Evolutionary conservation across 768 basidiomycete genomes (phyloP), one percentile per base, ranked within the genome.

Genomic region (Neoboletus subvelutipes): DNA sequence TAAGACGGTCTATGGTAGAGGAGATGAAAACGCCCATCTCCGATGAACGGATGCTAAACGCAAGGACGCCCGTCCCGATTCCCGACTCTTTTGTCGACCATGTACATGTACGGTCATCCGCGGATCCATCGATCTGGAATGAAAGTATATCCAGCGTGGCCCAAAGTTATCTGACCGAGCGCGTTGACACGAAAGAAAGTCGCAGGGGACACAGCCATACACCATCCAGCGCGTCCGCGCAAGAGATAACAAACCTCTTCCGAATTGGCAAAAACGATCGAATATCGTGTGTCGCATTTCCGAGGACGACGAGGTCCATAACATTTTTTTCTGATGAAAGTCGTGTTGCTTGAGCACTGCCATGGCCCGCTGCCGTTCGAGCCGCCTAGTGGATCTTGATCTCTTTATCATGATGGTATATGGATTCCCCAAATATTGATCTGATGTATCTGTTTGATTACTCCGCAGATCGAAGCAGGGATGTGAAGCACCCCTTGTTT

Each of bases 391-490:
- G 29, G 46, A 58, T 57, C 60, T 31, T n/a, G 56, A 59, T 64
- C 49, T 6, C 40, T 15, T 50, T 22, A 17, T 39, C 51, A 34
- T 9, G 4, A 31, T 36, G 45, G 22, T 51, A 39, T 49, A 46
- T 36, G 37, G 45, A 52, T 53, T 52, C 57, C 54, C 58, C 56
- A 28, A 28, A 28, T 28, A 29, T 67, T 64, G 58, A 62, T 64
- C 36, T 58, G 55, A 65, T 62, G 34, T 45, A 28, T 45, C 61
- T 20, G 3, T 31, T 55, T 59, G 46, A 64, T 62, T 56, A 56
- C 68, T 63, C 60, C 67, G 58, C 67, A 68, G 63, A 67, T 65
- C 65, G 67, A 64, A 62, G 58, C 60, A 31, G 41, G 49, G 47
- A 42, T 42, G 55, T 42, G 50, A 57, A 46, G 34, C 60, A 56